phyloP scores from a whole-genome alignment of 1,284 basidiomycete genomes.

The Leccinum solheimii region DNA sequence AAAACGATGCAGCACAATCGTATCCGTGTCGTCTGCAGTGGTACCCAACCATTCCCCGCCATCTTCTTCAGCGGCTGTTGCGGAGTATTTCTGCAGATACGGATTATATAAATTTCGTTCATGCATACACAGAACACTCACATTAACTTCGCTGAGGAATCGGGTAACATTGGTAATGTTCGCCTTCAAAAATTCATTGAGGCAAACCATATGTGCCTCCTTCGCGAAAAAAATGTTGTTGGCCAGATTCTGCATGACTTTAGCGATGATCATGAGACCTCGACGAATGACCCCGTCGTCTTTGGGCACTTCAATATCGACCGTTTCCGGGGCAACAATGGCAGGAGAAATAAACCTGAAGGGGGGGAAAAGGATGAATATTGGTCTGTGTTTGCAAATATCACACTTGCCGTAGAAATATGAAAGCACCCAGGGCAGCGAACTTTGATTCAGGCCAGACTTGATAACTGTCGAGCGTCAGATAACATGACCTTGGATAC shows the following conservation, averaged over 20 bases:
- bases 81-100: conserved; percentile 52
- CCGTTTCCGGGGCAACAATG: conserved; percentile 80
- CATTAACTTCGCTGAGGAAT: conserved; percentile 80
- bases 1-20: conserved; percentile 79
- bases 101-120: conserved; percentile 6
- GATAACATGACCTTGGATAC: conserved; percentile 9
- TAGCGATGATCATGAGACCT: conserved; percentile 83
- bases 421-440: conserved; percentile 87
- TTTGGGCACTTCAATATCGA: conserved; percentile 79
- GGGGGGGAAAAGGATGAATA: conserved; percentile 3
- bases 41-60: conserved; percentile 72
- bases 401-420: conserved; percentile 72
- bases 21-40: conserved; percentile 78
- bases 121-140: conserved; percentile 38
- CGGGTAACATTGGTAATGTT: conserved; percentile 82
- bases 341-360: conserved; percentile 80
- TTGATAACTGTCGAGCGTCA: conserved; percentile 39
- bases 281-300: conserved; percentile 64
- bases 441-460: conserved; percentile 85
- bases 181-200: conserved; percentile 77
- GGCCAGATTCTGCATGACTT: conserved; percentile 89
- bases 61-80: conserved; percentile 51
- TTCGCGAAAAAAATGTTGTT: conserved; percentile 93
- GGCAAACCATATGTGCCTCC: conserved; percentile 79
- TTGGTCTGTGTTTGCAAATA: not conserved